Base-by-base conservation (phyloP, 768 basidiomycete species). In the Kwoniella sp. region DNA sequence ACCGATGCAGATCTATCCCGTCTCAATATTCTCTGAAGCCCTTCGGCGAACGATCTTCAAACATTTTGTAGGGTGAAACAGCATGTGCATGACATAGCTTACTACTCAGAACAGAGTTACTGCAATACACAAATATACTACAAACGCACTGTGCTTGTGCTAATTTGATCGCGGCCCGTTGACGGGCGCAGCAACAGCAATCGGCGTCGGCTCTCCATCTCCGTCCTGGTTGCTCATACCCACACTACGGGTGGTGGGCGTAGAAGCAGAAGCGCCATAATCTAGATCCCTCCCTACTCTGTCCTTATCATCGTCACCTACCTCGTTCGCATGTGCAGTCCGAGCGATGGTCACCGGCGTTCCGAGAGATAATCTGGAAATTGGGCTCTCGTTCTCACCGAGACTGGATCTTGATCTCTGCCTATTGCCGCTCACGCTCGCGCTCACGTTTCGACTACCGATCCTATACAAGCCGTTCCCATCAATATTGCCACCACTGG, bases 381-480 rank as follows among this genome's bases (percentile, higher is more conserved):
- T 19, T 4, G 40, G 40, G 17, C 40, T 44, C 17, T 44, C 40
- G 17, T 7, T 22, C 37, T 48, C 61, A 10, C 53, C 46, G 21
- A 55, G 33, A 27, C 54, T 55, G 27, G 37, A 49, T 24, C 61
- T 47, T 50, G 61, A 56, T 27, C 61, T 48, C 19, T 63, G 55
- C 56, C 61, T 55, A 44, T 44, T 44, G 3, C 40, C 40, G 40
- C 8, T 44, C 40, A 9, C 17, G 40, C 17, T 44, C 17, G 8
- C 40, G 40, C 8, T 44, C 40, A 9, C 17, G 40, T 19, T 44
- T 19, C 40, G 10, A 44, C 61, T 63, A 19, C 61, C 61, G 6
- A 63, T 63, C 25, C 61, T 55, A 46, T 63, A 63, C 25, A 63
- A 40, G 8, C 63, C 56, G 52, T 40, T 29, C n/a, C 58, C 58